Percentiles rank a stretch among this genome's conserved stretches.
Evolutionary conservation across 805 yeast genomes (phyloP).

Genomic region (Kregervanrija delftensis): DNA sequence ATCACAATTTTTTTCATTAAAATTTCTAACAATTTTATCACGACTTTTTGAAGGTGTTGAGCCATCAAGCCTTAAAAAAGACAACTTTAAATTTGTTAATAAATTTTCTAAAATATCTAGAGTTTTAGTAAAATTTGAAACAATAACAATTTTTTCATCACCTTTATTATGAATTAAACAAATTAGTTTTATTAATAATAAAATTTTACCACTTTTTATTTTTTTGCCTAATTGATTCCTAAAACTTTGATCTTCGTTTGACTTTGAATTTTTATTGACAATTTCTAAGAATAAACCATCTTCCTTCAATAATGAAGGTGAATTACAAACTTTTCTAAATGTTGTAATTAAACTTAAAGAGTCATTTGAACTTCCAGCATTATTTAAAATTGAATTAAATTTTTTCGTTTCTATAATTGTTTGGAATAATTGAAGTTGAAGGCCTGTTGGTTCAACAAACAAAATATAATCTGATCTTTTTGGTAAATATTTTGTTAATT

Average conservation of each 20-base stretch:
- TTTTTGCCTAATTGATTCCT: slow-evolving; percentile 26
- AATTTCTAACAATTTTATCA: slow-evolving; percentile 56
- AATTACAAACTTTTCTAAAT: slow-evolving; percentile 76
- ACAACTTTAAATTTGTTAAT: slow-evolving; percentile 40
- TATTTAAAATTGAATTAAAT: slow-evolving; percentile 26
- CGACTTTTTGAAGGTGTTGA: slow-evolving; percentile 64
- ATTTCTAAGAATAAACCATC: slow-evolving; percentile 40
- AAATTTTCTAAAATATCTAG: slow-evolving; percentile 65
- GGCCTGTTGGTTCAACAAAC: slow-evolving; percentile 67
- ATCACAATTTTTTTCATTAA: slow-evolving; percentile 43
- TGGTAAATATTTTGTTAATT: slow-evolving; percentile 53
- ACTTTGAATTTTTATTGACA: slow-evolving; percentile 12
- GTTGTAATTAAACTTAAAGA: slow-evolving; percentile 65
- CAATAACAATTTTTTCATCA: slow-evolving; percentile 74
- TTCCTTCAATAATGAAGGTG: slow-evolving; percentile 55
- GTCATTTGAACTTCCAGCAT: slow-evolving; percentile 24
- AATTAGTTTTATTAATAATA: slow-evolving; percentile 50
- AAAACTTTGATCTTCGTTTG: slow-evolving; percentile 16
- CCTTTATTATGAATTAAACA: slow-evolving; percentile 34
- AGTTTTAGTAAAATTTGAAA: slow-evolving; percentile 85
- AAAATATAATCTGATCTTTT: slow-evolving; percentile 69
- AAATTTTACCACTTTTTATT: slow-evolving; percentile 56
- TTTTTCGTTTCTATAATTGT: slow-evolving; percentile 36
- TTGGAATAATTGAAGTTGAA: slow-evolving; percentile 52
- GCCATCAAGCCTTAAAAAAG: slow-evolving; percentile 73